Evolutionary conservation across 371 early-diverging fungal species (phyloP), one percentile per base, ranked within the genome.

Genomic region (Rhizopus delemar): DNA sequence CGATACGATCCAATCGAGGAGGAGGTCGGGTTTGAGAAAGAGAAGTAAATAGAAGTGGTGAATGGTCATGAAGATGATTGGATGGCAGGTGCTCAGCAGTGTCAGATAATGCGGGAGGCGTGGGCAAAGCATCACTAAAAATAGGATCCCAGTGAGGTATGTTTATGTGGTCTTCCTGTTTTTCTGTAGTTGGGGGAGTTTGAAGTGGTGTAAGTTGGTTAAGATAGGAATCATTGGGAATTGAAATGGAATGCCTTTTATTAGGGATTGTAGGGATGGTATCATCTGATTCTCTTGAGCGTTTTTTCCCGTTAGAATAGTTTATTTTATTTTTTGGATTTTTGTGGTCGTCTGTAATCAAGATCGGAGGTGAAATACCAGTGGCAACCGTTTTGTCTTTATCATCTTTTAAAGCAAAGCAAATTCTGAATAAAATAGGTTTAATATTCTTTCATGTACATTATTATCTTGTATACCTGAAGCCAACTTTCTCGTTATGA

Each of bases 271-370:
- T 22, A 22, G 22, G 22, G 2, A 22, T 22, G 22, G 22, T 22
- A 29, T 51, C 45, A 5, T 53, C 38, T n/a, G 59, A 32, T 38
- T 79, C 74, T 41, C 75, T 75, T 22, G 73, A 57, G 13, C 79
- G 68, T 41, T 82, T 81, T 39, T 39, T 39, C 9, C 12, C 12
- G 39, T 22, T 45, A 22, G 22, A 45, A 74, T 78, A 45, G 71
- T 71, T 60, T 62, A 70, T 54, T 65, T 73, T 74, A 46, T 74
- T 71, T 49, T 73, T 73, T 28, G 66, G 65, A 8, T 89, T 86
- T 65, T 95, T 95, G 78, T 95, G 95, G 68, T 95, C 95, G 65
- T 95, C 95, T 8, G 95, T 95, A 56, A 95, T 93, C 87, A 95
- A 84, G 50, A 95, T 90, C 11, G 94, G 91, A 3, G 93, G 89